phyloP scores from a whole-genome alignment of 2,329 filamentous ascomycete genomes.

The Talaromyces rugulosus region DNA sequence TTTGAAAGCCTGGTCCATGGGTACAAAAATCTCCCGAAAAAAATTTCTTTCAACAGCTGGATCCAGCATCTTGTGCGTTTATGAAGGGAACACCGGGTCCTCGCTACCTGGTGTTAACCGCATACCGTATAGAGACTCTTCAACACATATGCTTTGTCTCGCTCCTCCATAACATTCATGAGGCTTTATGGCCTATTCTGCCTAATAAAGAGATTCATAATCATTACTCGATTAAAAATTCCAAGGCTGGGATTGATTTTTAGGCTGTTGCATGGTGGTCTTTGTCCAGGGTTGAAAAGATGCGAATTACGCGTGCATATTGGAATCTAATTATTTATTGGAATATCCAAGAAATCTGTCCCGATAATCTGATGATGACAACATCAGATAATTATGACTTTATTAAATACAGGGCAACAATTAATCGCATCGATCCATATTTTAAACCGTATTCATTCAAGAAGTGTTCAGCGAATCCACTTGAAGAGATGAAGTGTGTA shows the following conservation, averaged over 20 bases:
- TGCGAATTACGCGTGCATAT: constrained; percentile 4
- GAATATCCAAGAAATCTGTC: background rate
- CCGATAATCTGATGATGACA: background rate
- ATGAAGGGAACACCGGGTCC: constrained; percentile 3
- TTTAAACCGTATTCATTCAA: background rate
- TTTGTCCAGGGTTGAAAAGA: constrained; percentile 2
- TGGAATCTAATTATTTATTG: constrained; percentile 8
- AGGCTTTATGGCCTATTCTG: constrained; percentile 3
- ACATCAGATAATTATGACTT: background rate
- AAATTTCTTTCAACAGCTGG: constrained; percentile 1
- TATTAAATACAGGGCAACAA: background rate
- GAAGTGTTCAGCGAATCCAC: background rate
- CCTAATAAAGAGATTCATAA: background rate
- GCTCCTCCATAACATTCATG: constrained; percentile 6
- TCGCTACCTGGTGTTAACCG: constrained; percentile 7
- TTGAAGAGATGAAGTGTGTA: constrained; percentile 13
- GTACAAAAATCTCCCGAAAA: constrained; percentile 1
- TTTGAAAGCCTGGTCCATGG: background rate
- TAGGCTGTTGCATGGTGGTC: constrained; percentile 4
- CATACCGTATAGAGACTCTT: constrained; percentile 7
- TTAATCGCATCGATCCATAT: background rate
- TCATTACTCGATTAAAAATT: background rate
- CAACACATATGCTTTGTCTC: constrained; percentile 8
- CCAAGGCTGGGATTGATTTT: background rate
- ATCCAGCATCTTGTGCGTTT: constrained; percentile 4